These are phyloP conservation scores for Bryoglossum gracile DNA, from an alignment of 495 filamentous ascomycete species.

Conservation along the genomic window DNA sequence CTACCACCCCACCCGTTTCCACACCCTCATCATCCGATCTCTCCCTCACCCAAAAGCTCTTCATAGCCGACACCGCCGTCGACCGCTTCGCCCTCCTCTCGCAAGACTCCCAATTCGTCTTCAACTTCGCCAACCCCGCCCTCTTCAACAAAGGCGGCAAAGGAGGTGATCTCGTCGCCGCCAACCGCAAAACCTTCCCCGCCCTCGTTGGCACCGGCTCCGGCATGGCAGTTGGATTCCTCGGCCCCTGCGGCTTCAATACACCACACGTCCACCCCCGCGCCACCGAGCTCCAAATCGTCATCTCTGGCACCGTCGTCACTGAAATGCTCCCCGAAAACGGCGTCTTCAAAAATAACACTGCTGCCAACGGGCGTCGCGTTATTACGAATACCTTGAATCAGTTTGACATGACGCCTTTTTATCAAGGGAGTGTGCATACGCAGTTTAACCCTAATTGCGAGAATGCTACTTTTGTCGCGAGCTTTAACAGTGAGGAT, in stretches of 20 bases:
- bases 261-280: conserved; percentile 44
- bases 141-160: conserved; percentile 18
- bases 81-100: conserved; percentile 29
- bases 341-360: conserved; percentile 25
- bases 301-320: conserved; percentile 28
- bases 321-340: conserved; percentile 38
- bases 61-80: conserved; percentile 21
- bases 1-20: no score
- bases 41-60: conserved; percentile 18
- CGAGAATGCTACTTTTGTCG: conserved; percentile 33
- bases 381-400: conserved; percentile 28
- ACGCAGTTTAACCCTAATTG: conserved; percentile 42
- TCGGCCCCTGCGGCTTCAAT: conserved; percentile 39
- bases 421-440: conserved; percentile 39
- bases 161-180: conserved; percentile 26
- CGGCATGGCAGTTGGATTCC: conserved; percentile 34
- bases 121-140: conserved; percentile 23
- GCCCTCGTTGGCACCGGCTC: conserved; percentile 34
- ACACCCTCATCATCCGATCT: no score
- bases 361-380: conserved; percentile 11
- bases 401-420: conserved; percentile 33
- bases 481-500: conserved; percentile 36
- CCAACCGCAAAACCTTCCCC: conserved; percentile 37
- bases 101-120: conserved; percentile 26
- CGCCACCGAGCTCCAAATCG: conserved; percentile 37